phyloP scores from a whole-genome alignment of 306 rosid species.

The Pyrus communis region DNA sequence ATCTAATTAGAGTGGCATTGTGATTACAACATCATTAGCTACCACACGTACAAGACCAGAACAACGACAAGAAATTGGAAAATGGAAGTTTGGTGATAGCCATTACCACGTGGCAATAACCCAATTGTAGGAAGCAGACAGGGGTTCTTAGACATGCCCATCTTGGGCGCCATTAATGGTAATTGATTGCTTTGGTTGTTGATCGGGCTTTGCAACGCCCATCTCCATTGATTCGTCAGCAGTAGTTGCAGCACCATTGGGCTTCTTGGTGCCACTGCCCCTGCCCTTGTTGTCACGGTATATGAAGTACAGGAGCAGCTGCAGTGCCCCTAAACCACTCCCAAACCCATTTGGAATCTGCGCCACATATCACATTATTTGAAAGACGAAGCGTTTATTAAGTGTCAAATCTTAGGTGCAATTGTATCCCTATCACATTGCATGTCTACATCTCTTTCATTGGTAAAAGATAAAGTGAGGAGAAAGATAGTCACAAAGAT shows the following conservation, averaged over 20 bases:
- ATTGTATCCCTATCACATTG: too few species aligned
- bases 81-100: background rate
- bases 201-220: constrained; percentile 41
- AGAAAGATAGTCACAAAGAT: background rate
- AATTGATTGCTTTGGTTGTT: constrained; percentile 23
- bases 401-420: too few species aligned
- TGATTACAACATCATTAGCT: constrained; percentile 8
- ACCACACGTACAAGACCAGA: background rate
- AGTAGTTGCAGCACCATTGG: background rate
- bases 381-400: too few species aligned
- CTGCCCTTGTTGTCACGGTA: constrained; percentile 36
- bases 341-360: constrained; percentile 86
- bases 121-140: background rate
- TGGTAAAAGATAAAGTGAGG: background rate
- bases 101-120: background rate
- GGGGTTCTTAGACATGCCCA: constrained; percentile 4
- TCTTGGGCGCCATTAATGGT: constrained; percentile 13
- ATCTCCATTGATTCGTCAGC: constrained; percentile 40
- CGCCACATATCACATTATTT: background rate
- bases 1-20: constrained; percentile 17
- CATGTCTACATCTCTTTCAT: background rate
- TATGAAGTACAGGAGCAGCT: constrained; percentile 61
- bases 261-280: constrained; percentile 14
- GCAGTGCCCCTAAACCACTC: constrained; percentile 48
- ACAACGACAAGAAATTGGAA: background rate